These are phyloP conservation scores for Keqinozyma sinolaborantium DNA, from an alignment of 1,139 yeast genomes.

Conservation along the genomic window DNA sequence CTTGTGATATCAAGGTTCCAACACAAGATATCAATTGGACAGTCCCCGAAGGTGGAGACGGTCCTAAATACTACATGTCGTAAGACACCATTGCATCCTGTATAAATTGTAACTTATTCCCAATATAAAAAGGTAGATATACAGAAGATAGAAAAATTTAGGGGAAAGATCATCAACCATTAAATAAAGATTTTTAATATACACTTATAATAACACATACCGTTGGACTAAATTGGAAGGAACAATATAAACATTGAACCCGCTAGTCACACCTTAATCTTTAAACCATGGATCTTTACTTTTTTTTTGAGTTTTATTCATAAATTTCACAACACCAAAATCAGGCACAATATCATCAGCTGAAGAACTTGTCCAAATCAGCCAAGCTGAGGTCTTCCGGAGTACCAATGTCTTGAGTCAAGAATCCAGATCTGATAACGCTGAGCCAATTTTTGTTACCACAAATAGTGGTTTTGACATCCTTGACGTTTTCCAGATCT, in stretches of 20 bases:
- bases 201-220: conserved; percentile 2
- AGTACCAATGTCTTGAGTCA: conserved; percentile 69
- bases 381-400: conserved; percentile 76
- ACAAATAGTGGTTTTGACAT: conserved; percentile 15
- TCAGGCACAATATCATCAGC: conserved; percentile 14
- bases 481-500: neutral
- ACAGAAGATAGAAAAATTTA: too few species aligned
- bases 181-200: conserved; percentile 2
- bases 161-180: conserved; percentile 3
- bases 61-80: conserved; percentile 88
- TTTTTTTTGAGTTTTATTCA: conserved; percentile 2
- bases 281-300: conserved; percentile 4
- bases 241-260: too few species aligned
- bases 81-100: conserved; percentile 20
- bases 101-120: too few species aligned
- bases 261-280: too few species aligned
- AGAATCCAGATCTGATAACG: conserved; percentile 69
- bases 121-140: neutral
- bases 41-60: conserved; percentile 98
- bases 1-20: conserved; percentile 96
- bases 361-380: conserved; percentile 66
- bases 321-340: neutral
- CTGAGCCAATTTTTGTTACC: conserved; percentile 64
- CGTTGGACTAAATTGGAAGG: too few species aligned
- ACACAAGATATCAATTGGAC: conserved; percentile 92